Conservation (phyloP, 140 eudicot species). For the Bidens hawaiensis region DNA sequence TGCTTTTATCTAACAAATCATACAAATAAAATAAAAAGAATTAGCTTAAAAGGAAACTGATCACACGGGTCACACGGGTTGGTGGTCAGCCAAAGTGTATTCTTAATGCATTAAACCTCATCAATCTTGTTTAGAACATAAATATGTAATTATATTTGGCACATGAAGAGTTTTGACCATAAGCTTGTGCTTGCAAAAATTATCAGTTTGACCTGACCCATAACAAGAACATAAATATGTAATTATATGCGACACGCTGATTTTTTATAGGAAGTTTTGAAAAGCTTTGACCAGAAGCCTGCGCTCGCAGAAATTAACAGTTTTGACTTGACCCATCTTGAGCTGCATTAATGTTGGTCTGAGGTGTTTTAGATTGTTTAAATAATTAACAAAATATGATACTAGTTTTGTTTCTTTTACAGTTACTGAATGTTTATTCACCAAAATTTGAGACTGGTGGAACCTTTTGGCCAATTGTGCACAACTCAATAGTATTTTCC, state of each 20-base stretch:
- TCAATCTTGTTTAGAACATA: neutral
- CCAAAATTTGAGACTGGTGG: slow-evolving; percentile 90
- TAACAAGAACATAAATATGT: neutral
- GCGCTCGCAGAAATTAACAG: neutral
- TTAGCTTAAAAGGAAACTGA: neutral
- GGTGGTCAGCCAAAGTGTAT: neutral
- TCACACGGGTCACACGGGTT: neutral
- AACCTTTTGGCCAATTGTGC: slow-evolving; percentile 85
- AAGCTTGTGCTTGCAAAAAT: too few relatives aligned
- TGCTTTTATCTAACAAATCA: neutral
- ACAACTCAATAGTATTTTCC: slow-evolving; percentile 62
- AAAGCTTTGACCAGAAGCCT: neutral
- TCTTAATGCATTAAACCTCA: neutral
- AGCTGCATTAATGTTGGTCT: neutral
- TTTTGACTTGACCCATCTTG: neutral
- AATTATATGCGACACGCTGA: neutral
- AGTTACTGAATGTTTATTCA: slow-evolving; percentile 73
- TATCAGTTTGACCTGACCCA: too few relatives aligned
- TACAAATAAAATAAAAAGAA: neutral
- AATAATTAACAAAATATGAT: neutral
- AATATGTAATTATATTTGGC: too few relatives aligned
- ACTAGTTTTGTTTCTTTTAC: slow-evolving; percentile 24
- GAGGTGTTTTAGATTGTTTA: slow-evolving; percentile 3
- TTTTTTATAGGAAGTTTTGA: neutral
- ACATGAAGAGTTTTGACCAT: too few relatives aligned